Conservation (phyloP, 2,329 filamentous ascomycete species). For the Colletotrichum destructivum region DNA sequence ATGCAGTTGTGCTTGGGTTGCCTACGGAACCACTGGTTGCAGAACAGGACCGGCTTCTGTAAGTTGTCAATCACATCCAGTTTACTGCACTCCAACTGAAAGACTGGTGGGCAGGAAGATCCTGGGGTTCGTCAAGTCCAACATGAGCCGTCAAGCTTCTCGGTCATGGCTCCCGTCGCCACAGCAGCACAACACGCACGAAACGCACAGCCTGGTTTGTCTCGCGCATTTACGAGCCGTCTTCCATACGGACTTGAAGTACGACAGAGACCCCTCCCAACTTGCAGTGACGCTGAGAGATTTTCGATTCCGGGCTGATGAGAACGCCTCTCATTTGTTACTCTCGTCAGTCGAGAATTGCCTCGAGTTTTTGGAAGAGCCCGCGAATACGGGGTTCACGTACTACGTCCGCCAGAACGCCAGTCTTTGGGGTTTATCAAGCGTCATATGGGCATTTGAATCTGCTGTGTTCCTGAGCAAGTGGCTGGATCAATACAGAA, state of each 20-base stretch:
- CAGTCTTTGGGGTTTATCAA: neutral
- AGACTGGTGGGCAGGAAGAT: no score
- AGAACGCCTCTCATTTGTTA: neutral
- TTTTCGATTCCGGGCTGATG: fast-evolving
- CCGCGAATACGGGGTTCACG: neutral
- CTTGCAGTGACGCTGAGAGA: neutral
- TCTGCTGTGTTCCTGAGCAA: neutral
- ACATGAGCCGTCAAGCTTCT: neutral
- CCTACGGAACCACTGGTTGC: no score
- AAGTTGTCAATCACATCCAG: no score
- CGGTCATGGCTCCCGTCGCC: neutral
- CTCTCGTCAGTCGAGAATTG: neutral
- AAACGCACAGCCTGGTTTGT: neutral
- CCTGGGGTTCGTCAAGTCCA: neutral
- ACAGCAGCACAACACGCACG: no score
- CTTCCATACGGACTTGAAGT: neutral
- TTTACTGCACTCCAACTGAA: no score
- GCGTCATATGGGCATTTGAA: neutral
- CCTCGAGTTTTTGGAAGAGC: neutral
- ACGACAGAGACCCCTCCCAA: neutral
- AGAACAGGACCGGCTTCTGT: no score
- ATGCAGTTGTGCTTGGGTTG: no score
- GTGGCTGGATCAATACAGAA: neutral
- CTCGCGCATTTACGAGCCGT: neutral
- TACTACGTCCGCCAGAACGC: neutral